Conservation (phyloP, 768 basidiomycete species). For the Tubosaeta sp. region DNA sequence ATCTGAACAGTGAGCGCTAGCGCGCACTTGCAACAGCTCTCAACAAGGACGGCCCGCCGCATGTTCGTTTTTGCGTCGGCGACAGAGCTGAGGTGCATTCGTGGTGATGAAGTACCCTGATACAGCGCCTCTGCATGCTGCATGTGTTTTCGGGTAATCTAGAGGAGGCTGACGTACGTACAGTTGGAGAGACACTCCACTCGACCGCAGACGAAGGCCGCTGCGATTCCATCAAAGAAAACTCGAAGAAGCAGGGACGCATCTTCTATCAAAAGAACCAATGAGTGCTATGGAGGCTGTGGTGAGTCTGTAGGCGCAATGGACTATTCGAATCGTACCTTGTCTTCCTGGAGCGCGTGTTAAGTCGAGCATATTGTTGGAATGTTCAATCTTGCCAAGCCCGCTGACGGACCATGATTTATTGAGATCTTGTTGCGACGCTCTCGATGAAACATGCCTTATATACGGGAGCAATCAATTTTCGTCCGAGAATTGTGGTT, state of each 20-base stretch:
- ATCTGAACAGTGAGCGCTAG: too few relatives aligned
- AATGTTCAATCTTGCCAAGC: constrained; percentile 62
- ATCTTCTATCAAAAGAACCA: constrained; percentile 63
- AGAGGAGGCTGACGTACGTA: constrained; percentile 73
- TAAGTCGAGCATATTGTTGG: constrained; percentile 85
- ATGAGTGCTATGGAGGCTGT: not conserved
- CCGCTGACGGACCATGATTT: constrained; percentile 66
- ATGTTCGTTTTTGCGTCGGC: constrained; percentile 70
- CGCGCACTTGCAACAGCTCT: too few relatives aligned
- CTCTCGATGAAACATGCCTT: constrained; percentile 42
- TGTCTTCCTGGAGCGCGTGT: constrained; percentile 81
- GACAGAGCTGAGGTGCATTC: constrained; percentile 90
- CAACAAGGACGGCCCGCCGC: too few relatives aligned
- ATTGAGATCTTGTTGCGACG: not conserved
- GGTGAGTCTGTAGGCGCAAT: not conserved
- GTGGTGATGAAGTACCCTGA: constrained; percentile 93
- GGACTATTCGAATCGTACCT: constrained; percentile 66
- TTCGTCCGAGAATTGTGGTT: constrained; percentile 74
- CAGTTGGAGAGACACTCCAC: constrained; percentile 76
- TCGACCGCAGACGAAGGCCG: constrained; percentile 73
- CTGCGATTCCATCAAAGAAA: constrained; percentile 88
- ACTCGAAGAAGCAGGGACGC: constrained; percentile 82
- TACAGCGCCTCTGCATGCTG: constrained; percentile 81
- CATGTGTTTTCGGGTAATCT: constrained; percentile 77
- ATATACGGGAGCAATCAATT: constrained; percentile 57